A percentile compares a stretch with the other conserved stretches of the same genome.
Evolutionary conservation across 2,329 filamentous ascomycete species (phyloP).

Genomic region (Monosporascus sp.): DNA sequence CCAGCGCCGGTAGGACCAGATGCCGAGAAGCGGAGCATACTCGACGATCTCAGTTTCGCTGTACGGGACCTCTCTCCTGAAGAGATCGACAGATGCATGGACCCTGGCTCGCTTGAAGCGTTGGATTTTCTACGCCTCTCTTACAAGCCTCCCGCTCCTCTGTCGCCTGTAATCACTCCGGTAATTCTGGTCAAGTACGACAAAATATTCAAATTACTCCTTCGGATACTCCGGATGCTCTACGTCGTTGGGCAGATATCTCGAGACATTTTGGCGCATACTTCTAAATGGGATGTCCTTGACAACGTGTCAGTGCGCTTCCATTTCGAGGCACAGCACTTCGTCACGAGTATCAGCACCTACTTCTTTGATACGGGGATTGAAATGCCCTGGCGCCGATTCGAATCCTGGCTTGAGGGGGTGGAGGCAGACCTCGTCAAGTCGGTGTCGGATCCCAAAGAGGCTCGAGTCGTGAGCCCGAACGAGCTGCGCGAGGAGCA

Average conservation of each 20-base stretch:
- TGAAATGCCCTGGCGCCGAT: slow-evolving; percentile 63
- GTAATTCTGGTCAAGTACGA: slow-evolving; percentile 75
- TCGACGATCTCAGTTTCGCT: slow-evolving; percentile 72
- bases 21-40: slow-evolving; percentile 39
- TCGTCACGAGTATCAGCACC: slow-evolving; percentile 64
- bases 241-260: slow-evolving; percentile 66
- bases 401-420: slow-evolving; percentile 59
- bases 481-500: slow-evolving; percentile 64
- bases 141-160: slow-evolving; percentile 69
- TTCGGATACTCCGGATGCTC: slow-evolving; percentile 73
- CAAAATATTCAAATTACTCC: slow-evolving; percentile 70
- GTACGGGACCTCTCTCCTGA: slow-evolving; percentile 73
- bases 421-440: slow-evolving; percentile 53
- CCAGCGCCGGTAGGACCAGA: slow-evolving; percentile 20
- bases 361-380: slow-evolving; percentile 82
- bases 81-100: slow-evolving; percentile 77
- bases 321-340: slow-evolving; percentile 71
- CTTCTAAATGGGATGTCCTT: slow-evolving; percentile 27
- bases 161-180: slow-evolving; percentile 69
- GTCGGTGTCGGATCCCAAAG: slow-evolving; percentile 26
- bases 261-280: slow-evolving; percentile 44
- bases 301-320: slow-evolving; percentile 52
- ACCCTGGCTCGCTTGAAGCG: slow-evolving; percentile 76
- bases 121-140: slow-evolving; percentile 89
- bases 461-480: slow-evolving; percentile 45